Base-by-base conservation (phyloP, 1,284 basidiomycete genomes). In the Rhodotorula glutinis region DNA sequence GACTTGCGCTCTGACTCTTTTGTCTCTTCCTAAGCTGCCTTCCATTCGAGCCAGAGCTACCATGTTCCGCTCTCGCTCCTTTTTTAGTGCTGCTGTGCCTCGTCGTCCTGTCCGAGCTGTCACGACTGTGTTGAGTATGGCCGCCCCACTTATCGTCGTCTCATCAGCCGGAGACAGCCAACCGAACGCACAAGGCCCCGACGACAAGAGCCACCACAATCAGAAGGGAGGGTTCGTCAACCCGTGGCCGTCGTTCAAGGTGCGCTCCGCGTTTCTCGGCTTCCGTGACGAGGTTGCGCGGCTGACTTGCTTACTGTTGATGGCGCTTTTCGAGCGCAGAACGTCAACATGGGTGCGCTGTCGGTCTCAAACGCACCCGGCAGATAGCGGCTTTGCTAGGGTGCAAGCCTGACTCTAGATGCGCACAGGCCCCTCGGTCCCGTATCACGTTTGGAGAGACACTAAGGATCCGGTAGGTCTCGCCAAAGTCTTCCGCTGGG, bases 121-220 rank as follows among this genome's bases (percentile, higher is more conserved):
- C 33, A 38, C 33, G 33, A 38, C 33, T 38, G 7, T 38, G 7
- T 5, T 11, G 5, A 7, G 33, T 38, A 25, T 25, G 13, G 53
- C 53, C 3, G 53, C 38, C 2, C 38, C 40, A 11, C 21, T 56
- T 23, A 41, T 56, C 17, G 11, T 29, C 14, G 40, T 56, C 54
- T 27, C 25, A 16, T 23, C 19, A 10, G 19, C 30, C 30, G 23
- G 10, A 10, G 13, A 23, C 23, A 10, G n/a, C 8, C 17, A 33
- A 23, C 21, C 21, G 19, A 4, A 7, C 19, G 23, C 30, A 41
- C 38, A 53, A 30, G 13, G 21, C 30, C 13, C 13, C 30, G 27
- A n/a, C n/a, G 56, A 57, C 62, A 69, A 69, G 47, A 41, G 53
- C 13, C 72, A 73, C 23, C 72, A 73, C 54, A 73, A 65, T 27